Evolutionary conservation across 352 stramenopile genomes (phyloP).

Genomic region (Elongisporangium senticosum): DNA sequence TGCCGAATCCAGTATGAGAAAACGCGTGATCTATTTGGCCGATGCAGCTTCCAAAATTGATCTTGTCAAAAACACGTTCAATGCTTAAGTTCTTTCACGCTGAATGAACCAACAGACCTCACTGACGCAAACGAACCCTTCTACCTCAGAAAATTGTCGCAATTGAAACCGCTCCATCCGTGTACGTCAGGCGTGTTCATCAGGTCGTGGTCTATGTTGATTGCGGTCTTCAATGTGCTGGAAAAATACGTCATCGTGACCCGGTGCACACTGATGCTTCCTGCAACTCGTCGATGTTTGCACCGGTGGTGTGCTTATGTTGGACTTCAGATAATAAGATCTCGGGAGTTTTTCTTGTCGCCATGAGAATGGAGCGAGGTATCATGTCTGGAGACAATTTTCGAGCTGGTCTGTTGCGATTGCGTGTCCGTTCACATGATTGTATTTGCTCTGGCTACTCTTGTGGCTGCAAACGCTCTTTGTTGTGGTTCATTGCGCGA

Average conservation of each 20-base stretch:
- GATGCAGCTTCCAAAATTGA: background rate
- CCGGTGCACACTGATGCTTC: background rate
- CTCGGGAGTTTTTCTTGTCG: no score
- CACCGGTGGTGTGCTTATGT: background rate
- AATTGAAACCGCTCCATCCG: constrained; percentile 46
- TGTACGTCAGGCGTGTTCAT: constrained; percentile 10
- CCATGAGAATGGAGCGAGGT: no score
- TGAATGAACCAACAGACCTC: background rate
- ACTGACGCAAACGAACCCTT: background rate
- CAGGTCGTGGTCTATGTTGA: background rate
- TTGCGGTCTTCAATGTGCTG: background rate
- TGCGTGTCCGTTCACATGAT: no score
- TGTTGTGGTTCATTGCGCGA: no score
- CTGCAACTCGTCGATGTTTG: background rate
- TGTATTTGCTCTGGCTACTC: no score
- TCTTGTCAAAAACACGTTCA: no score
- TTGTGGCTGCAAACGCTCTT: no score
- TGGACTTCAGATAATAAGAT: background rate
- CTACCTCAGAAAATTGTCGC: constrained; percentile 11
- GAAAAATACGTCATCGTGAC: no score
- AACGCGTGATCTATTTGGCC: no score
- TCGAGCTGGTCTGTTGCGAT: no score
- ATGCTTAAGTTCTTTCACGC: background rate
- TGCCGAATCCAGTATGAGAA: no score
- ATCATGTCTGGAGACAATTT: no score